Base-by-base conservation (phyloP, 352 stramenopile genomes). In the Aphanomyces euteiches region DNA sequence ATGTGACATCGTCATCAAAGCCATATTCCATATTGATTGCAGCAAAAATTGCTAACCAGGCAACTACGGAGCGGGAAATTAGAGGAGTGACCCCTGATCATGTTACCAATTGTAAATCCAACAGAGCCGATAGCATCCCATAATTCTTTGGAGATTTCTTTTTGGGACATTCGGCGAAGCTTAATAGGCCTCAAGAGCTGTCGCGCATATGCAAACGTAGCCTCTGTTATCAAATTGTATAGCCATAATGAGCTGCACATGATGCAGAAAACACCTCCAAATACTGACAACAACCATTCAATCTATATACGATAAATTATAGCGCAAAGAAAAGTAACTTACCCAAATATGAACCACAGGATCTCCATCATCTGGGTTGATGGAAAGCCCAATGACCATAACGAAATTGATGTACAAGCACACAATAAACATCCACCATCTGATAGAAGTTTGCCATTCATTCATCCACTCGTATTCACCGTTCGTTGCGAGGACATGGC, bases 381-480 rank as follows among this genome's bases (percentile, higher is more conserved):
- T 60, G 10, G 12, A 10, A 28, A 70, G 53, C 8, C 64, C 64
- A 17, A 70, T 47, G n/a, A 70, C 64, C 13, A 70, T 38, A 7
- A 70, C 28, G 54, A 70, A 53, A 41, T 70, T 70, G 17, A 70
- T 63, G 40, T 61, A 70, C 12, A 70, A 34, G n/a, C 64, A 59
- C 6, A 70, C 21, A 41, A 54, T 28, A 37, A 70, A 70, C 64
- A 70, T 70, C 64, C 64, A 70, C 40, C 64, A 56, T 4, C 64
- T 47, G n/a, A 70, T 17, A 5, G 47, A 39, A 12, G 53, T 19
- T 12, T 41, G 21, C 43, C 53, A 56, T 7, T 61, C 64, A 15
- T 54, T 56, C 64, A 70, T 70, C 64, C 64, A 70, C 17, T 38
- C 64, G 40, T 70, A 70, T 21, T 61, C 19, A 12, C n/a, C 36